phyloP scores from a whole-genome alignment of 192 early-diverging fungal genomes.

The Umbelopsis sp. region DNA sequence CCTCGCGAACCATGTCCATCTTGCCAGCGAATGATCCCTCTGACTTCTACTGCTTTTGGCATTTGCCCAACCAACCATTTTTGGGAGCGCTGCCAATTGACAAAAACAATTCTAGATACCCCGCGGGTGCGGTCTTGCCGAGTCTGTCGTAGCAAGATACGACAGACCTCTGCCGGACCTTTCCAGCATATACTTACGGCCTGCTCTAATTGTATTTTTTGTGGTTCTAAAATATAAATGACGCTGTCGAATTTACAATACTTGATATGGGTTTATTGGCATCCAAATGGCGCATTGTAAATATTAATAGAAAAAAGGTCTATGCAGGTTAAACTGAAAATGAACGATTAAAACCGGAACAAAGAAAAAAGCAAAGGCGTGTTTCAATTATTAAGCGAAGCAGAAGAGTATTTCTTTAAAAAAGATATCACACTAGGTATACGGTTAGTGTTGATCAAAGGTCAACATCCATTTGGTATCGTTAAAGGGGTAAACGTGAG shows the following conservation, averaged over 20 bases:
- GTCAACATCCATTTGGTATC: background rate
- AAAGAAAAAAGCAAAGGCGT: too few species aligned
- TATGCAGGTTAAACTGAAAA: background rate
- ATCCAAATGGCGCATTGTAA: background rate
- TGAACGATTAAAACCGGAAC: too few species aligned
- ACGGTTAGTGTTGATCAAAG: too few species aligned
- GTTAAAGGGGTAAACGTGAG: background rate
- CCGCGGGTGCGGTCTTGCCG: background rate
- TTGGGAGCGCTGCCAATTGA: background rate
- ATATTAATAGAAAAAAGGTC: background rate
- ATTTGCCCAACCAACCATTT: background rate
- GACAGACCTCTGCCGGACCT: background rate
- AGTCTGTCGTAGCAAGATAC: background rate
- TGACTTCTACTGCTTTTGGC: too few species aligned
- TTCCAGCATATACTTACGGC: background rate
- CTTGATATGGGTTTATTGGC: background rate
- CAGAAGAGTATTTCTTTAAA: too few species aligned
- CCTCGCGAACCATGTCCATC: slow-evolving; percentile 6
- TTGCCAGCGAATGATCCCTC: background rate
- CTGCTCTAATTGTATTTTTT: slow-evolving; percentile 12
- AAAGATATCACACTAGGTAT: too few species aligned
- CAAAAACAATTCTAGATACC: background rate
- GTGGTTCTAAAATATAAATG: background rate
- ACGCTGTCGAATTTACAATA: background rate
- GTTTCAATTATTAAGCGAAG: too few species aligned